Percentiles rank a stretch among this genome's conserved stretches.
Evolutionary conservation across 768 basidiomycete genomes (phyloP).

Genomic region (Psilocybe azurescens): DNA sequence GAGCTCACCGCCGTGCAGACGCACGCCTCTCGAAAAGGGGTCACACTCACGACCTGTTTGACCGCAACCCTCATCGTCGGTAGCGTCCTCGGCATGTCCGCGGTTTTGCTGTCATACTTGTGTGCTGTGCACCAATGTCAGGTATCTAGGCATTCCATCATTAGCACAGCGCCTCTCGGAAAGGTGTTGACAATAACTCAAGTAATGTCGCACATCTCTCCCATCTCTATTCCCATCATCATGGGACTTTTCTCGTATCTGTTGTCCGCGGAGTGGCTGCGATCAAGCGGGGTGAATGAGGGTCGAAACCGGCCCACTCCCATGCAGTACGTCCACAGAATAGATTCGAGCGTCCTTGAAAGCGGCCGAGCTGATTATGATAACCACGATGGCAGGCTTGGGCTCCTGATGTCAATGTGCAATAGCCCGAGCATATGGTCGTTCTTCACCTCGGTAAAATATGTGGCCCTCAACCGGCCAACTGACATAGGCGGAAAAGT

Average conservation of each 20-base stretch:
- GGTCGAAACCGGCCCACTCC: slow-evolving; percentile 2
- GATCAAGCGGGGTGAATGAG: not conserved
- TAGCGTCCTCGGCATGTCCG: not conserved
- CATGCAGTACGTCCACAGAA: not conserved
- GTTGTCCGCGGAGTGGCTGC: slow-evolving; percentile 4
- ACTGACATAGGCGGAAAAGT: not conserved
- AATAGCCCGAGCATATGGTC: not conserved
- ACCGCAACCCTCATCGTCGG: not conserved
- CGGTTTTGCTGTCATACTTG: not conserved
- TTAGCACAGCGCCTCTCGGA: slow-evolving; percentile 6
- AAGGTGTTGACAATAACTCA: slow-evolving; percentile 6
- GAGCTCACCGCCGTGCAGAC: not conserved
- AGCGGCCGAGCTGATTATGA: not conserved
- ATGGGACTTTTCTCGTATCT: slow-evolving; percentile 7
- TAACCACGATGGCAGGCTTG: not conserved
- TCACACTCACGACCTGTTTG: not conserved
- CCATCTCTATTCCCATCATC: slow-evolving; percentile 1
- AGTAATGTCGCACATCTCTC: slow-evolving; percentile 2
- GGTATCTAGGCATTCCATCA: not conserved
- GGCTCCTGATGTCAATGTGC: slow-evolving; percentile 5
- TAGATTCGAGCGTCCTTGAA: not conserved
- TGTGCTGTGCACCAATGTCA: slow-evolving; percentile 6
- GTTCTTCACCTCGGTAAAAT: not conserved
- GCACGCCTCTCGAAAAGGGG: not conserved
- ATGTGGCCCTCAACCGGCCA: not conserved